Conservation (phyloP, 1,284 basidiomycete genomes). For the Macrocystidia cucumis region DNA sequence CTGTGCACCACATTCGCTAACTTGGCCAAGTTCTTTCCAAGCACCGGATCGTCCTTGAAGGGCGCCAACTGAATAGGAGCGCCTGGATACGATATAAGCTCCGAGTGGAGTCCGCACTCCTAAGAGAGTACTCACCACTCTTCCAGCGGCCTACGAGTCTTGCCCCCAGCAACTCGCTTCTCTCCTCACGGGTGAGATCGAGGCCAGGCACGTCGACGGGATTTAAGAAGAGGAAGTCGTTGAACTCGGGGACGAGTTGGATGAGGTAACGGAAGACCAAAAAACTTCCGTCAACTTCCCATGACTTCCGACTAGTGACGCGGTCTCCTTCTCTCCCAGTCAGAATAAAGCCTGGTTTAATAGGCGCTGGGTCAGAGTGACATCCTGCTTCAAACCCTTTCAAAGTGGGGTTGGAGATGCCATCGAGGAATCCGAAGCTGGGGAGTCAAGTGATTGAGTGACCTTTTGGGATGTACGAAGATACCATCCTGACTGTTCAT, state of each 20-base stretch:
- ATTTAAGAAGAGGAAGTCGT: constrained; percentile 37
- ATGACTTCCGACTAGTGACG: constrained; percentile 26
- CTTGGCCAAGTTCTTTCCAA: no score
- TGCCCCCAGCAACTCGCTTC: constrained; percentile 43
- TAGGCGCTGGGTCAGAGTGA: constrained; percentile 29
- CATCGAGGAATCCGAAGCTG: constrained; percentile 36
- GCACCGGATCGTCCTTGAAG: constrained; percentile 31
- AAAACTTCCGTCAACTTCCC: constrained; percentile 47
- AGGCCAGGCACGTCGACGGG: constrained; percentile 26
- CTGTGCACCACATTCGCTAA: no score
- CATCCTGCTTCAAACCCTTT: constrained; percentile 28
- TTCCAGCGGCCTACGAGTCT: constrained; percentile 53
- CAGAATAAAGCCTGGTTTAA: constrained; percentile 30
- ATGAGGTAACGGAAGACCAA: constrained; percentile 46
- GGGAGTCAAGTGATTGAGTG: not conserved
- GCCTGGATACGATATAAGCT: constrained; percentile 17
- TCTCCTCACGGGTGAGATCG: constrained; percentile 28
- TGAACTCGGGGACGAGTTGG: constrained; percentile 49
- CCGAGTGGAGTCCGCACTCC: not conserved
- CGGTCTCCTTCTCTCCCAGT: constrained; percentile 28
- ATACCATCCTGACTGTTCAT: constrained; percentile 30
- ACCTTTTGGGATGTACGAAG: not conserved
- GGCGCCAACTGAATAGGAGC: constrained; percentile 38
- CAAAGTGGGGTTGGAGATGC: constrained; percentile 36
- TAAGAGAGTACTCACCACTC: constrained; percentile 31